Base-by-base conservation (phyloP, 73 alveolate genomes). In the Paramecium tetraurelia region DNA sequence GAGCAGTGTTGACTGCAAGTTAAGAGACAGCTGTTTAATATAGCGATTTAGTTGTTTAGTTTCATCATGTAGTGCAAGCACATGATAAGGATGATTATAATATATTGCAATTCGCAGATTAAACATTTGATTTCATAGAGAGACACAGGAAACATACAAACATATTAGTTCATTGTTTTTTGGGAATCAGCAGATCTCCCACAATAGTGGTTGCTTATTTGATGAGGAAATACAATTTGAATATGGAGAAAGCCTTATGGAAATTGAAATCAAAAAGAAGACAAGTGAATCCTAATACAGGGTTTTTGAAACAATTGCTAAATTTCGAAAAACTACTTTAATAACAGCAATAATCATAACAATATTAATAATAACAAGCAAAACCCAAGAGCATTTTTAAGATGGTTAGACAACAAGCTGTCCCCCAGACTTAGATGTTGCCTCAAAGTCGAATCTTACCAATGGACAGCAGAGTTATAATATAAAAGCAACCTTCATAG, bases 1-100 rank as follows among this genome's bases (percentile, higher is more conserved):
- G 90, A 80, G 90, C 90, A 22, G 90, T 80, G 7, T 35, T 80
- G 12, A 80, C 90, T 4, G 90, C 90, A 20, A 80, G 90, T 46
- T 41, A 22, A 24, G 90, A 80, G 27, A 80, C 90, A 80, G 76
- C 90, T 43, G 75, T 43, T 80, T 20, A 80, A 80, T 80, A 80
- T 80, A 21, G 71, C 8, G 89, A 77, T 27, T 77, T 31, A 5
- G 75, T 80, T 21, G 90, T 80, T 40, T 63, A 80, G 27, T 80
- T 80, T 80, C 89, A 77, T 77, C 48, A 77, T 22, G 90, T 80
- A 18, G 38, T 80, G 21, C n/a, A 80, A 80, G 90, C 90, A 24
- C 90, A 80, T 48, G 90, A 80, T 43, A 43, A 80, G 29, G 76
- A 80, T 43, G 90, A 80, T 46, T 80, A 80, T 22, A 24, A 43